Percentiles rank a stretch among this genome's conserved stretches.
These are phyloP conservation scores for Myriosclerotinia scirpicola DNA, from an alignment of 2,329 filamentous ascomycete species.

Conservation along the genomic window DNA sequence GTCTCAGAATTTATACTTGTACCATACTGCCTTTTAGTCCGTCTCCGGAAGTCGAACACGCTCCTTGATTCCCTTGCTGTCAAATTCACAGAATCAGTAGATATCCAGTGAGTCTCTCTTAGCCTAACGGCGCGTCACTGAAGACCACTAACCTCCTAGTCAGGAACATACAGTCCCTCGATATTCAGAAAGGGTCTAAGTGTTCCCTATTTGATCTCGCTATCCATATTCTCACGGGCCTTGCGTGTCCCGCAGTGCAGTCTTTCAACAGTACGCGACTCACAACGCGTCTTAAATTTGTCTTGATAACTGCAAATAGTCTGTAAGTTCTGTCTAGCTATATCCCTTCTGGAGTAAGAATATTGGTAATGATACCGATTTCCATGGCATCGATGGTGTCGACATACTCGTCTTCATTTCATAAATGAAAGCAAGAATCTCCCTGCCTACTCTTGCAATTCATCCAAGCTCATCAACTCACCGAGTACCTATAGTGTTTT, in stretches of 20 bases:
- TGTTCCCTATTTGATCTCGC: conserved; percentile 8
- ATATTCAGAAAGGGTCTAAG: background rate
- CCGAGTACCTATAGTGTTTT: conserved; percentile 3
- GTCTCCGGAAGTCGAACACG: conserved; percentile 3
- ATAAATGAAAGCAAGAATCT: conserved; percentile 32
- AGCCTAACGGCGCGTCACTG: conserved; percentile 7
- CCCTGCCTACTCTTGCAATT: conserved; percentile 24
- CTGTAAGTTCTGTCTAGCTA: conserved; percentile 33
- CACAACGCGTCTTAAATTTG: conserved; percentile 28
- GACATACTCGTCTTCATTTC: conserved; percentile 20
- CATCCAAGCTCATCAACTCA: conserved; percentile 23
- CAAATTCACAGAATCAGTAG: conserved; percentile 2
- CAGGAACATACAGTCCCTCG: background rate
- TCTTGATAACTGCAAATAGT: conserved; percentile 30
- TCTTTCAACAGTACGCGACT: conserved; percentile 27
- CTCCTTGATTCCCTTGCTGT: conserved; percentile 21
- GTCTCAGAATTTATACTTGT: conserved; percentile 19
- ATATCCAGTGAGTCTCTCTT: conserved; percentile 16
- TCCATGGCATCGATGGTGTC: conserved; percentile 16
- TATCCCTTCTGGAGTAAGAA: conserved; percentile 24
- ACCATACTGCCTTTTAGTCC: conserved; percentile 14
- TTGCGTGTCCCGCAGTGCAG: conserved; percentile 26
- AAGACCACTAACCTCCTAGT: background rate
- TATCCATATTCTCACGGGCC: conserved; percentile 28
- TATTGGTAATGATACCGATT: conserved; percentile 25